Base-by-base conservation (phyloP, 2,329 filamentous ascomycete genomes). In the Fusarium pseudograminearum region DNA sequence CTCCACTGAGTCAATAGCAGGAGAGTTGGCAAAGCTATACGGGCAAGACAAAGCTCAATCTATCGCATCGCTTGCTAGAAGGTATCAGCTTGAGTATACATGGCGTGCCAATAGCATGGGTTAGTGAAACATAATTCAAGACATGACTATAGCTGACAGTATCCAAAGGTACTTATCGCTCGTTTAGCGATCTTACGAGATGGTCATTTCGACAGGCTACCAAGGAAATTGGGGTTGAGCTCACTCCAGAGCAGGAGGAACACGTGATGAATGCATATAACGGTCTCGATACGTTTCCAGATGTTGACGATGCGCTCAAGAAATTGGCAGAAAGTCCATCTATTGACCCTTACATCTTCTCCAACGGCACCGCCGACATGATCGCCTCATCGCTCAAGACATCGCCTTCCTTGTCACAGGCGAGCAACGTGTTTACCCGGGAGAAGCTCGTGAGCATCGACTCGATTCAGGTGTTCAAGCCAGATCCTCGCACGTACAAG, bases 61-160 rank as follows among this genome's bases (percentile, higher is more conserved):
- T 1, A 83, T 93, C 33, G 87, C 90, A 7, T 77, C 83, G 18
- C 78, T 87, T 73, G 93, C 91, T 87, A 83, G 91, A 58, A 84
- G 85, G 31, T 90, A 90, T 74, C 91, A 94, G 77, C 82, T 94
- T 11, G 91, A 93, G 78, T 94, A 93, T 73, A 93, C 91, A 40
- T 94, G 90, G 90, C 83, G 91, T 53, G 79, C 91, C 69, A 93
- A 90, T 74, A 90, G 88, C 82, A 94, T 94, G 91, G 85, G 91
- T 91, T 80, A 65, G 81, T 54, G 10, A 40, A 14, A 16, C 18
- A 44, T 22, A 9, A 16, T 36, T 16, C 22, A n/a, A 24, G 12
- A 33, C 41, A 14, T 24, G 51, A 26, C 34, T 33, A 26, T 24
- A 33, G 22, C 28, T 66, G 11, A 61, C 12, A 26, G 26, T 3